Evolutionary conservation across 176 grass and related monocot genomes (phyloP), one percentile per base, ranked within the genome.

Genomic region (Musa troglodytarum): DNA sequence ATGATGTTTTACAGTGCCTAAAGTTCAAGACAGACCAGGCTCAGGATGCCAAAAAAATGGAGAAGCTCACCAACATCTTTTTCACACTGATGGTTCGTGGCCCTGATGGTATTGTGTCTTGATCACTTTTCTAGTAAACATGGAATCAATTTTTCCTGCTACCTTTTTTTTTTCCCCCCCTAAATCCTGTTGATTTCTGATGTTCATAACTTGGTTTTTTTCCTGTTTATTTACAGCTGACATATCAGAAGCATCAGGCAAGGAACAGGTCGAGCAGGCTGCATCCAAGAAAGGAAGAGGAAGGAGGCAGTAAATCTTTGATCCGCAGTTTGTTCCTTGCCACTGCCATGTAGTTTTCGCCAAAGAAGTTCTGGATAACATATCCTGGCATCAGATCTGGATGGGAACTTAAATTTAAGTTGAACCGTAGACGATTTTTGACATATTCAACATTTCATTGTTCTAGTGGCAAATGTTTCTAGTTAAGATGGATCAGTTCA

Each of bases 1-100:
- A 25, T 81, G 50, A 49, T 77, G 58, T 63, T 73, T 43, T 70
- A 70, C 81, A 99, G 91, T 92, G 90, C 84, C 85, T 94, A 23
- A 94, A 88, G 90, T 99, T 94, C 57, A 99, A 94, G 78, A 99
- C 91, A 1, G 96, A 99, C 65, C 96, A 99, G 76, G 91, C 91
- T 69, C 96, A 95, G 79, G 96, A 99, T 56, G 88, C 88, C 65
- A 98, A 93, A 85, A 98, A 98, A 84, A 98, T 98, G 90, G 94
- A 98, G 70, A 98, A 98, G 73, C 86, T 95, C 26, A 99, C 94
- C 55, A 95, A 87, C 75, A 89, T 95, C 17, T 99, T 95, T 79
- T 99, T 99, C 61, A 85, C 91, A 76, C 82, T 95, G 62, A 94
- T 99, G 96, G 82, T 91, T 63, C 79, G 77, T 68, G 96, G 96